Percentiles rank a stretch among this genome's conserved stretches.
These are phyloP conservation scores for Acidiella bohemica DNA, from an alignment of 495 filamentous ascomycete genomes.

Conservation along the genomic window DNA sequence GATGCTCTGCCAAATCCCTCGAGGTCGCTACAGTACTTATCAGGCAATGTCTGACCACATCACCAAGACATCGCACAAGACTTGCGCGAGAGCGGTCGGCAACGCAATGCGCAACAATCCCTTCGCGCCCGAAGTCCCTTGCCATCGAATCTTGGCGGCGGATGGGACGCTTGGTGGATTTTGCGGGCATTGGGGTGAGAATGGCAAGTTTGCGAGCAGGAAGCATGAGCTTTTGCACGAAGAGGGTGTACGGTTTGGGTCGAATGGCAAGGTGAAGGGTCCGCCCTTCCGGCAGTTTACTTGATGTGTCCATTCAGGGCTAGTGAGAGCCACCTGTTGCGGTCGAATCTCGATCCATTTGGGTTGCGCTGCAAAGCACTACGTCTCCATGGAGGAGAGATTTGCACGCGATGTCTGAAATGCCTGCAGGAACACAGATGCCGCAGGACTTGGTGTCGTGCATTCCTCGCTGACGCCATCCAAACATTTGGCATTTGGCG, in stretches of 20 bases:
- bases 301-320: background rate
- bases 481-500: too few relatives aligned
- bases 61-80: conserved; percentile 27
- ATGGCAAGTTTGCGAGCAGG: conserved; percentile 29
- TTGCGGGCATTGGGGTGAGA: conserved; percentile 37
- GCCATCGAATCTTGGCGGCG: conserved; percentile 30
- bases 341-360: too few relatives aligned
- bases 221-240: conserved; percentile 34
- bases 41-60: conserved; percentile 52
- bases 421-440: too few relatives aligned
- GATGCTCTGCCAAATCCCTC: conserved; percentile 57
- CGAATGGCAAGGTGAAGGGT: conserved; percentile 29
- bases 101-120: conserved; percentile 52
- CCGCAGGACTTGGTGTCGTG: too few relatives aligned
- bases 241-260: conserved; percentile 39
- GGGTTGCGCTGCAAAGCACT: too few relatives aligned
- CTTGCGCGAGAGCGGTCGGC: conserved; percentile 67
- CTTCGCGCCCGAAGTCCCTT: conserved; percentile 33
- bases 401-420: too few relatives aligned
- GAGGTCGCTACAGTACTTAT: conserved; percentile 60
- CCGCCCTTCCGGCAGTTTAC: conserved; percentile 10
- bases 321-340: too few relatives aligned
- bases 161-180: conserved; percentile 36
- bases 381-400: too few relatives aligned
- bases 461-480: too few relatives aligned